Base-by-base conservation (phyloP, 495 filamentous ascomycete species). In the Penicillium ucsense region DNA sequence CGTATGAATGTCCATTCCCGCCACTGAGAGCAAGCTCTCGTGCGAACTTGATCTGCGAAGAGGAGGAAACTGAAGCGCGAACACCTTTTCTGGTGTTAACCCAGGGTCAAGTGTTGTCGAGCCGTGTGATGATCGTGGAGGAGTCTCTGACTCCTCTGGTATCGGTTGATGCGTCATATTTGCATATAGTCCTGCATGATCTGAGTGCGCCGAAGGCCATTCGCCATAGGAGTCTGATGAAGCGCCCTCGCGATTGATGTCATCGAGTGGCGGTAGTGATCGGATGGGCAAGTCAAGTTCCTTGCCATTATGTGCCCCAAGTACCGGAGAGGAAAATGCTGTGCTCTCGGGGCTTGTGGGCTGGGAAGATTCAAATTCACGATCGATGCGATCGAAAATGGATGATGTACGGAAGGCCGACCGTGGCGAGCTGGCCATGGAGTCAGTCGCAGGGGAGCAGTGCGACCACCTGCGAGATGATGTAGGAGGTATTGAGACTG, bases 341-440 rank as follows among this genome's bases (percentile, higher is more conserved):
- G 78, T 66, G 38, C 84, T 82, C 0, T 84, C 85, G 0, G 89
- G 88, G 29, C 86, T 94, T 0, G 79, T 85, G 2, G 89, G 84
- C 43, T 76, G 77, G 11, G 77, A 89, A 53, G 71, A 79, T 41
- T 81, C 77, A 20, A 68, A 60, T 6, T 63, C 64, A 39, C 76
- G 68, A 46, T 81, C 74, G 20, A 71, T 61, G 5, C 79, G 73
- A 55, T 96, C 90, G 55, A 94, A 95, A 38, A 95, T 68, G 0
- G 80, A 84, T 6, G 87, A 85, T 20, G 80, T 80, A 9, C 82
- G 77, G 57, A 81, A 83, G 10, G 74, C 80, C 3, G 88, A 91
- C 28, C 75, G 76, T 4, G 91, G 90, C 3, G 90, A 95, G 57
- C 80, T 89, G 4, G 89, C 81, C n/a, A 82, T 67, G 0, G 90